Percentiles rank a stretch among this genome's conserved stretches.
Evolutionary conservation across 2,329 filamentous ascomycete genomes (phyloP).

Genomic region (Fusarium aywerte): DNA sequence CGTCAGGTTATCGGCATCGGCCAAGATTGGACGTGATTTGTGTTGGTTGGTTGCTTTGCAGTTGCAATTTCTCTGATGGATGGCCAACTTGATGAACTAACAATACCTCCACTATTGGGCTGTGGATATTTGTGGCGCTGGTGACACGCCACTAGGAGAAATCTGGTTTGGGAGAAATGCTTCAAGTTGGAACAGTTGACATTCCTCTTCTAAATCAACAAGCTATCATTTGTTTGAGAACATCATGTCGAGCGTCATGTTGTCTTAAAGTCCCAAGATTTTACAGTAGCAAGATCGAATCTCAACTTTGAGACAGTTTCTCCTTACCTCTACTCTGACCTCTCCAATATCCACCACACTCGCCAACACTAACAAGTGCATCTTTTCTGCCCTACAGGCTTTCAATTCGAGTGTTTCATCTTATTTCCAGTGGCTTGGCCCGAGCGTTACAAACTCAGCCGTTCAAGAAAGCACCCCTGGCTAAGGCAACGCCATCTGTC

Average conservation of each 20-base stretch:
- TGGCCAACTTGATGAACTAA: not conserved
- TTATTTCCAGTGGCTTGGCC: slow-evolving; percentile 15
- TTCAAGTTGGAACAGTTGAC: not conserved
- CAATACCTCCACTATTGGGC: not conserved
- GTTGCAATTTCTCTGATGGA: not conserved
- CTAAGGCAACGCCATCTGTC: slow-evolving; percentile 3
- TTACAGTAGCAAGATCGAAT: not conserved
- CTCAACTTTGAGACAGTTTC: not conserved
- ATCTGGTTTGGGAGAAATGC: not conserved
- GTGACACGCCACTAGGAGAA: not conserved
- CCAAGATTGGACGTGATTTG: not conserved
- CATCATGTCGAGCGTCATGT: not conserved
- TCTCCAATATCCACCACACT: not conserved
- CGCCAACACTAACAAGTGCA: not conserved
- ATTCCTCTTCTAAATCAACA: not conserved
- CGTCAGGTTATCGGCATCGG: slow-evolving; percentile 12
- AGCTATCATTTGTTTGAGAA: not conserved
- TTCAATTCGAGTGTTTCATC: slow-evolving; percentile 16
- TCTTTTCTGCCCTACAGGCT: not conserved
- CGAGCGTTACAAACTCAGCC: not conserved
- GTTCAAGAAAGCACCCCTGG: not conserved
- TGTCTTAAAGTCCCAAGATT: not conserved
- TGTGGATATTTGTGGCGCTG: slow-evolving; percentile 18
- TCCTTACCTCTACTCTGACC: not conserved
- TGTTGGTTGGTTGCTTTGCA: not conserved